phyloP scores from a whole-genome alignment of 2,329 filamentous ascomycete species.

The Sclerotinia sclerotiorum region DNA sequence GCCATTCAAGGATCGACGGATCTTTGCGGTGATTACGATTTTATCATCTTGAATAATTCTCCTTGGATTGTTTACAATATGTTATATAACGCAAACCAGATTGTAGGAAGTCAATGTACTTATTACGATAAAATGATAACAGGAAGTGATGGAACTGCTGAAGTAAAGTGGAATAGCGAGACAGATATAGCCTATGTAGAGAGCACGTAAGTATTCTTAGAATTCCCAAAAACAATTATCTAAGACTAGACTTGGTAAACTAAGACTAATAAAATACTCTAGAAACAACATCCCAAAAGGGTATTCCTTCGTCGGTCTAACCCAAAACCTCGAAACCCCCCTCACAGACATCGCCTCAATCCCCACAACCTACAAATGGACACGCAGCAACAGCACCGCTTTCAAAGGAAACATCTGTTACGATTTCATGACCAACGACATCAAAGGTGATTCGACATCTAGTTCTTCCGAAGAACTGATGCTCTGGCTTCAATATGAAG shows the following conservation, averaged over 20 bases:
- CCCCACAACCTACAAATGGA: constrained; percentile 8
- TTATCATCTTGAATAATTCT: constrained; percentile 2
- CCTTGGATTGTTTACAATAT: constrained; percentile 9
- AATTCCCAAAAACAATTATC: accelerated
- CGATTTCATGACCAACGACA: constrained; percentile 13
- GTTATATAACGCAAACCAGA: neutral
- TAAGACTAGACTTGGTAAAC: neutral
- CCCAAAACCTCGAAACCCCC: neutral
- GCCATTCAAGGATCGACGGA: neutral
- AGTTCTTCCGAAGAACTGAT: constrained; percentile 6
- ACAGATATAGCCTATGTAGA: constrained; percentile 3
- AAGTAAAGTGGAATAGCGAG: constrained; percentile 10
- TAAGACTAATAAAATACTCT: neutral
- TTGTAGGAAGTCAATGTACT: constrained; percentile 4
- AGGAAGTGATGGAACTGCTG: neutral
- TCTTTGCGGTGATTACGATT: constrained; percentile 2
- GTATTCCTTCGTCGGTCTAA: neutral
- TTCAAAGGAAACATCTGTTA: constrained; percentile 15
- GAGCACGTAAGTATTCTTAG: neutral
- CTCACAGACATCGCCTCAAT: constrained; percentile 1
- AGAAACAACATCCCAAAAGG: constrained; percentile 11
- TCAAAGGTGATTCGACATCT: constrained; percentile 23
- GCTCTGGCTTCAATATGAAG: constrained; percentile 11
- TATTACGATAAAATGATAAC: constrained; percentile 4
- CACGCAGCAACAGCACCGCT: neutral